Conservation (phyloP, 75 land plant species). For the Cryptomeria japonica region DNA sequence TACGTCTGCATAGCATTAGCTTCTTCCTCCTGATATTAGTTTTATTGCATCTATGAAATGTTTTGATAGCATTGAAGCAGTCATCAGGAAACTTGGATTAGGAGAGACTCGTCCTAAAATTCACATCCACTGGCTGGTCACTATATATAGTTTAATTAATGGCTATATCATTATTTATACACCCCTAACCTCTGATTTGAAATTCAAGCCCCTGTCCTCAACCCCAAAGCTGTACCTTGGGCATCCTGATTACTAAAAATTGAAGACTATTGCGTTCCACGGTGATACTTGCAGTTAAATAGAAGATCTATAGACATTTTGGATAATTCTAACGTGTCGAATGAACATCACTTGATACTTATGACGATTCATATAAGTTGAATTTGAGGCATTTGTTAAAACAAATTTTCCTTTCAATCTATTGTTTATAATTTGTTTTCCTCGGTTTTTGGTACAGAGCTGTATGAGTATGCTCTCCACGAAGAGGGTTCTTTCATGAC, state of each 20-base stretch:
- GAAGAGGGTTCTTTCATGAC: conserved; percentile 56
- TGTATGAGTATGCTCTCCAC: conserved; percentile 54
- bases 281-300: not conserved
- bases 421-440: not conserved
- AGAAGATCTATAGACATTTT: not conserved
- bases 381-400: not conserved
- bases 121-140: not conserved
- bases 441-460: conserved; percentile 24
- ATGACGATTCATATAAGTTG: not conserved
- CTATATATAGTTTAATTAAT: not conserved
- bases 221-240: not conserved
- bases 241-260: not conserved
- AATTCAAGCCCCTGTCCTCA: not conserved
- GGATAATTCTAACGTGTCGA: not conserved
- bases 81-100: not conserved
- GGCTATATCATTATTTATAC: not conserved
- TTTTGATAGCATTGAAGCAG: not conserved
- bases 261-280: not conserved
- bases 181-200: not conserved
- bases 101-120: not conserved
- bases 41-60: not conserved
- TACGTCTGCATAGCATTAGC: not conserved
- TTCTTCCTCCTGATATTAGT: not conserved
- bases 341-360: not conserved
- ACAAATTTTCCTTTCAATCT: not conserved